Base-by-base conservation (phyloP, 2,329 filamentous ascomycete species). In the Clonostachys byssicola region DNA sequence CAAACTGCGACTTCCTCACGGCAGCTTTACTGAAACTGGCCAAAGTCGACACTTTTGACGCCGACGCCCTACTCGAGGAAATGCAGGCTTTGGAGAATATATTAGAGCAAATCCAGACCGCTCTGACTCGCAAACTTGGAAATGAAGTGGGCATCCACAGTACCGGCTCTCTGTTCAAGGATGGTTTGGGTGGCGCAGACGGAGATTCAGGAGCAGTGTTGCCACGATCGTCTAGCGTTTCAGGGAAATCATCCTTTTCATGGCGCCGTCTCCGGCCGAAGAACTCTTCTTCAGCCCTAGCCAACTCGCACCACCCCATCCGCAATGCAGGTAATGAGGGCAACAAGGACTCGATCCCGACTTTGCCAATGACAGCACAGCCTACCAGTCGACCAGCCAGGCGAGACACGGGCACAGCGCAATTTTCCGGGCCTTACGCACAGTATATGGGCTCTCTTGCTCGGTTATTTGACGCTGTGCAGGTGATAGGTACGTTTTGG, bases 261-360 rank as follows among this genome's bases (percentile, higher is more conserved):
- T 96, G 92, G 92, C 83, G 92, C 51, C 88, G 95, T 56, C 71
- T 99, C 46, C 81, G 94, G 46, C 89, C 86, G 44, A 99, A 99
- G 73, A 95, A 88, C 59, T 96, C 90, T 20, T 84, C 80, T 6
- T 77, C 84, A 16, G 78, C 78, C 3, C 62, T 86, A 17, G 68
- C 71, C 13, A 73, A 68, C 47, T 68, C 71, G 14, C 84, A 81
- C 57, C 60, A 58, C 45, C 60, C 59, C 8, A 46, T 54, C 4
- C 50, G 52, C 14, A 50, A 18, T 8, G 36, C n/a, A 13, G 18
- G 47, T 9, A 33, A 46, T 9, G 63, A 66, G 9, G 47, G 49
- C 4, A 39, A 40, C 42, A 67, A 60, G 51, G 67, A 67, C 17
- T 45, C 52, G 12, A 54, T 95, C 72, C 81, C 84, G 3, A 91